These are phyloP conservation scores for Triangularia setosa DNA, from an alignment of 2,329 filamentous ascomycete species.

Conservation along the genomic window DNA sequence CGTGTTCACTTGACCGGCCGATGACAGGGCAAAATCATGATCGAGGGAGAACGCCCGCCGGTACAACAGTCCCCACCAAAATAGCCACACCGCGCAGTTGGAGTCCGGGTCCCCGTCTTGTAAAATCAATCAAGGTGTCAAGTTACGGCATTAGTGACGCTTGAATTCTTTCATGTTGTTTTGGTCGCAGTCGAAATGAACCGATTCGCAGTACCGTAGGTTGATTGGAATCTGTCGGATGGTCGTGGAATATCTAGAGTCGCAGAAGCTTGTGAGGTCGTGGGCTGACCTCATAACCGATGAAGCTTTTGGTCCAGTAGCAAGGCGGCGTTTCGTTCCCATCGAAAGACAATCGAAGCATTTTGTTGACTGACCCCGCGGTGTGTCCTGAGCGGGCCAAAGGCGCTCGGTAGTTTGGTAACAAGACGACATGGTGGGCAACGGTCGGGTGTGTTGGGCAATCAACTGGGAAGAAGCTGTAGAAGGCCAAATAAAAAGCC, in stretches of 20 bases:
- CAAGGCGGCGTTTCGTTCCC: background rate
- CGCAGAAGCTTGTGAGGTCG: background rate
- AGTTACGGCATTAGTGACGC: background rate
- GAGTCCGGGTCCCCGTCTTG: background rate
- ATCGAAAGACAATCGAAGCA: slow-evolving; percentile 9
- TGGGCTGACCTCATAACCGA: slow-evolving; percentile 3
- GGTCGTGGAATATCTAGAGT: background rate
- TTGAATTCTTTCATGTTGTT: background rate
- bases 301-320: background rate
- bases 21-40: background rate
- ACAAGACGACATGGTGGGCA: background rate
- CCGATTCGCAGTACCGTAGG: background rate
- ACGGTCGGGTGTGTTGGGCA: no score
- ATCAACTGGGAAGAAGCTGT: slow-evolving; percentile 1
- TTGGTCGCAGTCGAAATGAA: background rate
- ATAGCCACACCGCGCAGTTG: background rate
- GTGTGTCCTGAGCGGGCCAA: slow-evolving; percentile 1
- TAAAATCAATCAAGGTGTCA: background rate
- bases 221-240: background rate
- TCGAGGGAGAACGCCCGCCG: background rate
- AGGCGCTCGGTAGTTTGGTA: background rate
- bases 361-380: background rate
- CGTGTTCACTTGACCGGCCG: background rate
- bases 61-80: background rate
- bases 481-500: slow-evolving; percentile 4